Conservation (phyloP, 1,139 yeast species). For the Suhomyces terraborum region DNA sequence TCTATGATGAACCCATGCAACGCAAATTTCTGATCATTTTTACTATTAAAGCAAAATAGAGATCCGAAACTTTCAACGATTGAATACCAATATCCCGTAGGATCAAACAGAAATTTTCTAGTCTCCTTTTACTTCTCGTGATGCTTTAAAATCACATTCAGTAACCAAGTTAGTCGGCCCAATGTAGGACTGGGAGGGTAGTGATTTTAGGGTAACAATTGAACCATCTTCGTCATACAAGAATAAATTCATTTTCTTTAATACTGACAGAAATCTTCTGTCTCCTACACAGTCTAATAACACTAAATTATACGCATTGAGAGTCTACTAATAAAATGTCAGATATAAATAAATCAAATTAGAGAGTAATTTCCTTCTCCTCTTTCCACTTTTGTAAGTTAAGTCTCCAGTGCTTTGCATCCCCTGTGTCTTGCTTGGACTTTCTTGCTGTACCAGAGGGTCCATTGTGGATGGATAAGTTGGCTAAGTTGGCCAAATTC, state of each 20-base stretch:
- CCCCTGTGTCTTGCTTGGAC: conserved; percentile 52
- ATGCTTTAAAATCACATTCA: too few relatives aligned
- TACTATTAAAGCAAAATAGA: not conserved
- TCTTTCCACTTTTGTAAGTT: conserved; percentile 53
- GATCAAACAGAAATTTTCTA: too few relatives aligned
- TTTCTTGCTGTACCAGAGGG: conserved; percentile 65
- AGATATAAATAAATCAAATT: conserved; percentile 4
- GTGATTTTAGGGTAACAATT: too few relatives aligned
- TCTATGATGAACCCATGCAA: too few relatives aligned
- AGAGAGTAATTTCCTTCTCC: conserved; percentile 58
- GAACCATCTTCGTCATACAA: too few relatives aligned
- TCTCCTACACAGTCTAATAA: not conserved
- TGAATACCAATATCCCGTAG: not conserved
- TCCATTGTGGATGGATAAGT: conserved; percentile 60
- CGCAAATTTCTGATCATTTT: too few relatives aligned
- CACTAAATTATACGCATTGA: not conserved
- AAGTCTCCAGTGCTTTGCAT: conserved; percentile 71
- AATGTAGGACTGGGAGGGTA: too few relatives aligned
- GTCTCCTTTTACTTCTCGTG: too few relatives aligned
- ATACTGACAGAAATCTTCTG: not conserved
- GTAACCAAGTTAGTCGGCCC: too few relatives aligned
- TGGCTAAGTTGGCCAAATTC: conserved; percentile 54
- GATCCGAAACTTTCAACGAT: not conserved
- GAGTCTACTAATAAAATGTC: not conserved
- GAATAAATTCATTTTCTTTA: too few relatives aligned